Evolutionary conservation across 805 yeast species (phyloP).

Genomic region (Candida loeiensis): DNA sequence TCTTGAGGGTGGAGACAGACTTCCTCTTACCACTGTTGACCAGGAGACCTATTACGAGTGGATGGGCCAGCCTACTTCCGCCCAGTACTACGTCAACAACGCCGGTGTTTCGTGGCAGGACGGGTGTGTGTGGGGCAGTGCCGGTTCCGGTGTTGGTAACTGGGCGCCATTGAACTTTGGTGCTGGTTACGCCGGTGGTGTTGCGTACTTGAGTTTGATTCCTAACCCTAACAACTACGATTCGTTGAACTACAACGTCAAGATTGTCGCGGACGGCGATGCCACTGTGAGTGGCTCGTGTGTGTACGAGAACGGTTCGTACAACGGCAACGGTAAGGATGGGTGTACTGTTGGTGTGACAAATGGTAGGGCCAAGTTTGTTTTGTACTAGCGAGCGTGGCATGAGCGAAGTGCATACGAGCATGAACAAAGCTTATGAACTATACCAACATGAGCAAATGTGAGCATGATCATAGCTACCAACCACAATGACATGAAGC

Average conservation of each 20-base stretch:
- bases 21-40: slow-evolving; percentile 77
- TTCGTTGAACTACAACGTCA: slow-evolving; percentile 55
- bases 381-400: slow-evolving; percentile 48
- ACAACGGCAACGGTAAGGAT: slow-evolving; percentile 65
- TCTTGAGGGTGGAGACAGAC: slow-evolving; percentile 61
- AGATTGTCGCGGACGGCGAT: slow-evolving; percentile 67
- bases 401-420: too few relatives aligned
- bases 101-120: slow-evolving; percentile 89
- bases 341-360: slow-evolving; percentile 95
- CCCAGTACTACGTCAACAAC: slow-evolving; percentile 95
- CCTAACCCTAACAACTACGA: slow-evolving; percentile 88
- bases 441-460: too few relatives aligned
- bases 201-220: slow-evolving; percentile 81
- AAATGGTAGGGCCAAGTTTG: slow-evolving; percentile 78
- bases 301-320: slow-evolving; percentile 72
- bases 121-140: slow-evolving; percentile 79
- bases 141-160: slow-evolving; percentile 62
- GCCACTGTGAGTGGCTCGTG: slow-evolving; percentile 61
- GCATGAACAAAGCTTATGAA: too few relatives aligned
- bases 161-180: slow-evolving; percentile 80
- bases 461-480: too few relatives aligned
- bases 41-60: slow-evolving; percentile 74
- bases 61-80: slow-evolving; percentile 79
- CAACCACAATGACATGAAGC: too few relatives aligned
- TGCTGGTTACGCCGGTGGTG: slow-evolving; percentile 65